A percentile compares a stretch with the other conserved stretches of the same genome.
phyloP scores from a whole-genome alignment of 2,329 filamentous ascomycete species.

The Emydomyces testavorans region DNA sequence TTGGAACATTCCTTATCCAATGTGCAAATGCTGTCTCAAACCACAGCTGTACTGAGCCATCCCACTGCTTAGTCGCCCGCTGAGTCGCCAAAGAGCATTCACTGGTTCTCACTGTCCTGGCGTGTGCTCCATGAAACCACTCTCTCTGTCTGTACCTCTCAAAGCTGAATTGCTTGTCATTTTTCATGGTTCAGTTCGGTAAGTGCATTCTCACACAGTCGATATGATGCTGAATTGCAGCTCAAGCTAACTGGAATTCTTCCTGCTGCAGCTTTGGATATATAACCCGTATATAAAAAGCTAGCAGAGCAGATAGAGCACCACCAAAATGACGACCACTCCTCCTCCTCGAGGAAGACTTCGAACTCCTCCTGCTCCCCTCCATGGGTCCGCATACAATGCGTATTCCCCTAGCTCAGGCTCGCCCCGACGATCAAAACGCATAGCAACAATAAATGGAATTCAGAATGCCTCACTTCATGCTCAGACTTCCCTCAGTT shows the following conservation, averaged over 20 bases:
- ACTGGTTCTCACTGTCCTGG: background rate
- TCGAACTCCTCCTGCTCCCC: constrained; percentile 36
- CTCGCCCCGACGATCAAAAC: constrained; percentile 30
- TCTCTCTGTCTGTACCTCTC: background rate
- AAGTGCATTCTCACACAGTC: too few species aligned
- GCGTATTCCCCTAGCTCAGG: constrained; percentile 29
- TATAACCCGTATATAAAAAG: background rate
- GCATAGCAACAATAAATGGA: constrained; percentile 28
- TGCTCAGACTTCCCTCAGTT: constrained; percentile 11
- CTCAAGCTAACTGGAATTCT: background rate
- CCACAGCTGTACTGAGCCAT: background rate
- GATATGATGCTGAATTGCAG: background rate
- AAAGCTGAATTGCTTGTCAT: too few species aligned
- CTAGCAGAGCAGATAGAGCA: background rate
- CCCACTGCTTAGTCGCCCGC: background rate
- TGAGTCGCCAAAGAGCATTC: background rate
- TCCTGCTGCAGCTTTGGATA: background rate
- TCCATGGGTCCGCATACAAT: constrained; percentile 37
- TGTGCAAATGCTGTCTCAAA: background rate
- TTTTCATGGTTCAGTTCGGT: too few species aligned
- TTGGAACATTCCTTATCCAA: background rate
- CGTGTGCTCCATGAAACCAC: background rate
- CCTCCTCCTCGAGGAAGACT: constrained; percentile 33
- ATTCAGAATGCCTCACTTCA: constrained; percentile 8
- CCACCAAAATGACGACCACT: constrained; percentile 33